Conservation (phyloP, 352 stramenopile genomes). For the Pythium sp. region DNA sequence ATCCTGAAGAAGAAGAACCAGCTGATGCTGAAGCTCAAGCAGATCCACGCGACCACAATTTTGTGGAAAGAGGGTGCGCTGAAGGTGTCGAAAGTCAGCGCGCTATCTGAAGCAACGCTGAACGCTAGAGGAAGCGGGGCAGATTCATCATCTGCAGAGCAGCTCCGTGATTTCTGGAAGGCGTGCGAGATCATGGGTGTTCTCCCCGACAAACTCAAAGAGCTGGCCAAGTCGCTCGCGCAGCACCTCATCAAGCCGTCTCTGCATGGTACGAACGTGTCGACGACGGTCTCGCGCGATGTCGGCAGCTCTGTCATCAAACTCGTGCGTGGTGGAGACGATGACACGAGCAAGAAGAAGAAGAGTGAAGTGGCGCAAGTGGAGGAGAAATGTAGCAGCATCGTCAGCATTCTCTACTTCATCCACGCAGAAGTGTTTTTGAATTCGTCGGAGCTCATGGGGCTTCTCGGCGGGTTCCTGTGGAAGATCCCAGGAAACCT, state of each 20-base stretch:
- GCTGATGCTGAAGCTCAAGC: slow-evolving; percentile 44
- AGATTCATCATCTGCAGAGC: slow-evolving; percentile 12
- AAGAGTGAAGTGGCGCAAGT: slow-evolving; percentile 27
- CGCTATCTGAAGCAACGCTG: neutral
- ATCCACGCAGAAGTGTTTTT: slow-evolving; percentile 51
- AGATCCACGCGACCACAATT: slow-evolving; percentile 38
- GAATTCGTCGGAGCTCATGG: slow-evolving; percentile 44
- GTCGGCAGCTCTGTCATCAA: slow-evolving; percentile 22
- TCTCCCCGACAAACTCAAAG: slow-evolving; percentile 40
- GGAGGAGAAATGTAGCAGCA: slow-evolving; percentile 35
- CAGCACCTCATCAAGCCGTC: slow-evolving; percentile 54
- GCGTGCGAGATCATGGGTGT: slow-evolving; percentile 50
- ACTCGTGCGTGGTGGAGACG: slow-evolving; percentile 16
- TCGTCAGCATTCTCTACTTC: slow-evolving; percentile 55
- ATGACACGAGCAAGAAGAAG: slow-evolving; percentile 7
- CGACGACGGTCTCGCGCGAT: slow-evolving; percentile 26
- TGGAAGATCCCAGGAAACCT: slow-evolving; percentile 77
- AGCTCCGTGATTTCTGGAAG: slow-evolving; percentile 46
- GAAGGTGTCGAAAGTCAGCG: slow-evolving; percentile 19
- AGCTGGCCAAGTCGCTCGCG: slow-evolving; percentile 50
- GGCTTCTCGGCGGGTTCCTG: slow-evolving; percentile 43
- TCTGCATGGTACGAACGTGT: slow-evolving; percentile 23
- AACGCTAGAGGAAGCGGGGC: neutral
- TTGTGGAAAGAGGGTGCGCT: slow-evolving; percentile 43
- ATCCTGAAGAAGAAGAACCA: slow-evolving; percentile 53